These are phyloP conservation scores for Phytophthora sojae DNA, from an alignment of 352 stramenopile species.

Conservation along the genomic window DNA sequence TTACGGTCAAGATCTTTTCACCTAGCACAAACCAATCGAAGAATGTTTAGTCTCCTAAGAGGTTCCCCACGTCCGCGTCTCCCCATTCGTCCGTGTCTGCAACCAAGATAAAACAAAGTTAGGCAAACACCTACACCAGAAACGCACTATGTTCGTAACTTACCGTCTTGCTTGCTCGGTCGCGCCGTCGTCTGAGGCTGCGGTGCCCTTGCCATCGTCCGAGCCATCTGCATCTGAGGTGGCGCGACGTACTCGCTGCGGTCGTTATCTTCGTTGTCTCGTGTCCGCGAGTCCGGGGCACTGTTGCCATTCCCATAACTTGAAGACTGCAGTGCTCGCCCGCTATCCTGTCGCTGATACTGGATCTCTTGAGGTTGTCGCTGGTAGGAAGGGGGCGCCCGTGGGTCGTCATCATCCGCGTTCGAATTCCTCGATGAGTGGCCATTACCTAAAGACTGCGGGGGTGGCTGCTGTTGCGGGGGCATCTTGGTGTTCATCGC, in stretches of 20 bases:
- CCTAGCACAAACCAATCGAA: slow-evolving; percentile 29
- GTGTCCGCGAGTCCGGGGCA: slow-evolving; percentile 27
- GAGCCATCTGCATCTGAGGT: slow-evolving; percentile 45
- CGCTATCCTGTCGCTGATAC: slow-evolving; percentile 36
- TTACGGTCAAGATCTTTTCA: slow-evolving; percentile 5
- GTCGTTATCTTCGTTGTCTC: slow-evolving; percentile 38
- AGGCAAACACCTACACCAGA: neutral
- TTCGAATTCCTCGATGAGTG: slow-evolving; percentile 28
- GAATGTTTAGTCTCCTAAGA: slow-evolving; percentile 58
- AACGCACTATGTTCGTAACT: neutral
- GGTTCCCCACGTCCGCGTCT: slow-evolving; percentile 79
- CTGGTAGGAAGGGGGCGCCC: slow-evolving; percentile 29
- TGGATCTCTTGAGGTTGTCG: slow-evolving; percentile 36
- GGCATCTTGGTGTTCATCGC: slow-evolving; percentile 51
- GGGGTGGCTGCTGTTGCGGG: slow-evolving; percentile 34
- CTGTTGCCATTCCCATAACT: slow-evolving; percentile 37
- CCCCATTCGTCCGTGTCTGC: slow-evolving; percentile 83
- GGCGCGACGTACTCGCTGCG: slow-evolving; percentile 53
- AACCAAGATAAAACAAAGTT: slow-evolving; percentile 13
- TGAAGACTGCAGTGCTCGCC: slow-evolving; percentile 7
- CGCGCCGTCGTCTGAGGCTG: slow-evolving; percentile 43
- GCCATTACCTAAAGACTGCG: slow-evolving; percentile 30
- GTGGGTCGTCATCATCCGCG: slow-evolving; percentile 27
- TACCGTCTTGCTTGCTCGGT: slow-evolving; percentile 68
- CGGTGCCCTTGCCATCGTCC: slow-evolving; percentile 32